These are phyloP conservation scores for Oryza meridionalis DNA, from an alignment of 176 grass and related monocot species.

Conservation along the genomic window DNA sequence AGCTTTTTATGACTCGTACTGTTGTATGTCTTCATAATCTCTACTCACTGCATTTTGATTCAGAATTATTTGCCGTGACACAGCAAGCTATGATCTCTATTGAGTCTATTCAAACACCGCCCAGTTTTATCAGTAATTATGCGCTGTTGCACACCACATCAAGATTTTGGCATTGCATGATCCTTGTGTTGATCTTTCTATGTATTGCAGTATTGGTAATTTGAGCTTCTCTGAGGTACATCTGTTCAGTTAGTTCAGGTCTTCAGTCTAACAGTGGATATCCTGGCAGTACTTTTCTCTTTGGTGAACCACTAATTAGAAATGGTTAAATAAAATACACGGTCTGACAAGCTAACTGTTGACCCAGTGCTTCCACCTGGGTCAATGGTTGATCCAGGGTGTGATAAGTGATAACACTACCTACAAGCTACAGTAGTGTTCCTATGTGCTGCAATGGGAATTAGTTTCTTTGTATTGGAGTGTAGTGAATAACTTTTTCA, in stretches of 20 bases:
- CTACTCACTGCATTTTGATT: constrained; percentile 1
- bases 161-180: constrained; percentile 16
- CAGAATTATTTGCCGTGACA: constrained; percentile 8
- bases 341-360: neutral
- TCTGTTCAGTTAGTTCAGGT: constrained; percentile 24
- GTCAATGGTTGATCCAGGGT: neutral
- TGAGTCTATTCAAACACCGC: neutral
- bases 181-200: constrained; percentile 5
- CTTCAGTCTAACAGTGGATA: neutral
- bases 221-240: constrained; percentile 17
- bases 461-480: neutral
- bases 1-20: constrained; percentile 36
- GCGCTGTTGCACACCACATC: neutral
- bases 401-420: neutral
- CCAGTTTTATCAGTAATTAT: neutral
- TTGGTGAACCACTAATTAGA: neutral
- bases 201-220: neutral
- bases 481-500: neutral
- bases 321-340: neutral
- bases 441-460: neutral
- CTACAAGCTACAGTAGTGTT: neutral
- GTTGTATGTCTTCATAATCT: constrained; percentile 4
- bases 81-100: neutral
- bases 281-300: neutral
- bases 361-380: neutral